phyloP scores from a whole-genome alignment of 805 yeast genomes.

The Ogataea minuta region DNA sequence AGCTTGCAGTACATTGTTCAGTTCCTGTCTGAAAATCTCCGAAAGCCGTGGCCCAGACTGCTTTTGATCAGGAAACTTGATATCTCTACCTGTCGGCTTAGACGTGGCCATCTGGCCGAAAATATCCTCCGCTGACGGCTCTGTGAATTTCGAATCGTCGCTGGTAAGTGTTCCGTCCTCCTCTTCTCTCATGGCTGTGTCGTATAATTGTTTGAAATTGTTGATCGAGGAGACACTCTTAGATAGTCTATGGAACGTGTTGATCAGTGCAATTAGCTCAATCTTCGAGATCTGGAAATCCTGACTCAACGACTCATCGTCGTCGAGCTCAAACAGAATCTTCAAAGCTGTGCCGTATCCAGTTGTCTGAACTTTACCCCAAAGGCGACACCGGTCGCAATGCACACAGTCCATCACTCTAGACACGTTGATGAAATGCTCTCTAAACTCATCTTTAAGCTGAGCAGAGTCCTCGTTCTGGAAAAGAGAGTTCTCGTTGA shows the following conservation, averaged over 20 bases:
- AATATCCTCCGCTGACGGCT: slow-evolving; percentile 55
- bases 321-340: slow-evolving; percentile 71
- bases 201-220: slow-evolving; percentile 61
- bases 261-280: slow-evolving; percentile 86
- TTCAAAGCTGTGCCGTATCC: slow-evolving; percentile 98
- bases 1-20: slow-evolving; percentile 55
- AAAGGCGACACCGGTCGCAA: slow-evolving; percentile 93
- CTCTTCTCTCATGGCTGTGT: slow-evolving; percentile 29
- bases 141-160: slow-evolving; percentile 1
- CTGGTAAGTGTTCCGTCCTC: slow-evolving; percentile 22
- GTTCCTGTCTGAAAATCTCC: slow-evolving; percentile 51
- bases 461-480: slow-evolving; percentile 46
- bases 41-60: slow-evolving; percentile 19
- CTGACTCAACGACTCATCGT: slow-evolving; percentile 21
- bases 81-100: slow-evolving; percentile 17
- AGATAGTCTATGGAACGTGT: slow-evolving; percentile 89
- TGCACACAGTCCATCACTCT: slow-evolving; percentile 98
- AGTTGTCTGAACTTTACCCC: slow-evolving; percentile 97
- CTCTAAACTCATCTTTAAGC: slow-evolving; percentile 81
- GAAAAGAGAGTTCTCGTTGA: slow-evolving; percentile 47
- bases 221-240: slow-evolving; percentile 76
- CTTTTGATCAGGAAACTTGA: slow-evolving; percentile 22
- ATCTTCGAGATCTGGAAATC: slow-evolving; percentile 53
- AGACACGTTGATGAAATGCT: slow-evolving; percentile 84
- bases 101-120: slow-evolving; percentile 30